These are phyloP conservation scores for Phaffia australis DNA, from an alignment of 768 basidiomycete genomes.

Conservation along the genomic window DNA sequence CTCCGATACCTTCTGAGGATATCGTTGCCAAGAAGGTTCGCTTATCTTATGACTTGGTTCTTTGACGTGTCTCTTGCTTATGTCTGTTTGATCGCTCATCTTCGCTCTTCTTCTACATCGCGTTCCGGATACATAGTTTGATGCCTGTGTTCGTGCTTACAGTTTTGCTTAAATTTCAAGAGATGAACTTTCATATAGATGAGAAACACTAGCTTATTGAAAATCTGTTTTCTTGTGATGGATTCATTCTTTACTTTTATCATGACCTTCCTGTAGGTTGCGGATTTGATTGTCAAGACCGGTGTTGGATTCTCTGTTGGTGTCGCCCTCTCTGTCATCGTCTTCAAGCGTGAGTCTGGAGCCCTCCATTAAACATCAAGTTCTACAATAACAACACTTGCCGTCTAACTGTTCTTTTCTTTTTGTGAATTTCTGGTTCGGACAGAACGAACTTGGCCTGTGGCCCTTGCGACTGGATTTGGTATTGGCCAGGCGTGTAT, in stretches of 20 bases:
- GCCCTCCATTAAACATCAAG: neutral
- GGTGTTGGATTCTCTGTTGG: slow-evolving; percentile 82
- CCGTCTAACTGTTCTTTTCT: neutral
- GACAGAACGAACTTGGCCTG: slow-evolving; percentile 82
- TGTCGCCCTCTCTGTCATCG: slow-evolving; percentile 75
- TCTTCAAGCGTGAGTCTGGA: slow-evolving; percentile 69
- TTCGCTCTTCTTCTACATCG: slow-evolving; percentile 2
- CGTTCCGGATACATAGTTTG: slow-evolving; percentile 48
- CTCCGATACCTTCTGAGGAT: slow-evolving; percentile 73
- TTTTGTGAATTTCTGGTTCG: neutral
- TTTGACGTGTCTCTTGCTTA: neutral
- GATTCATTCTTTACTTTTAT: neutral
- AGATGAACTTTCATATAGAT: neutral
- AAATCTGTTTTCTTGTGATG: slow-evolving; percentile 37
- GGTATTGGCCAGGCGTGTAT: slow-evolving; percentile 65
- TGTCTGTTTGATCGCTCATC: neutral
- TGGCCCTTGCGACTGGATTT: slow-evolving; percentile 74
- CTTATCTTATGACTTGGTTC: slow-evolving; percentile 11
- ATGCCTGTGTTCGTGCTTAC: slow-evolving; percentile 51
- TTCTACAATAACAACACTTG: neutral
- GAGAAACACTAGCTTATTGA: slow-evolving; percentile 4
- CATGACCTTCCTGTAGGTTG: slow-evolving; percentile 39
- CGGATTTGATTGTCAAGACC: slow-evolving; percentile 74
- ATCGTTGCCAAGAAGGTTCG: slow-evolving; percentile 76
- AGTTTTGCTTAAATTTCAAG: neutral